Conservation (phyloP, 495 filamentous ascomycete species). For the Rostrohypoxylon terebratum region DNA sequence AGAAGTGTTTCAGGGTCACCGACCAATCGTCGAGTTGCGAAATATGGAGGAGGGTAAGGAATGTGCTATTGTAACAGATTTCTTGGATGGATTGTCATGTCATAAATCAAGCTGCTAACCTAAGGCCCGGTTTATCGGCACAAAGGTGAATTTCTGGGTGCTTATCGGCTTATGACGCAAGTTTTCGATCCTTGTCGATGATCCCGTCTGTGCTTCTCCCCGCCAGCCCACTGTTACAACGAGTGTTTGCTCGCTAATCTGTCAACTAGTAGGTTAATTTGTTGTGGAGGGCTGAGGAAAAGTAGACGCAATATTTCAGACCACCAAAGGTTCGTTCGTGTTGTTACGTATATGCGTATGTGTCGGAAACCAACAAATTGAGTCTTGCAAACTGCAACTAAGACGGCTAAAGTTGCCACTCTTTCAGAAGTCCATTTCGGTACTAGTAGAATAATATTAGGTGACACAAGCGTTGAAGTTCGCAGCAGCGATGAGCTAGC, state of each 20-base stretch:
- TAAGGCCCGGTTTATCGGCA: slow-evolving; percentile 9
- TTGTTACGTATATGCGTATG: background rate
- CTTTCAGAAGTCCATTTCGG: slow-evolving; percentile 11
- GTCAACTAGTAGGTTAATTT: slow-evolving; percentile 5
- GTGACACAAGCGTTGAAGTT: slow-evolving; percentile 6
- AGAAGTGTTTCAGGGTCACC: background rate
- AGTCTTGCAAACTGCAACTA: background rate
- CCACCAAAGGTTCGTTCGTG: slow-evolving; percentile 6
- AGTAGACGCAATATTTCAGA: background rate
- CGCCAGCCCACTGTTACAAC: slow-evolving; percentile 28
- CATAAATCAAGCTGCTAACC: background rate
- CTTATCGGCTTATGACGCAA: slow-evolving; percentile 42
- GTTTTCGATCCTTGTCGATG: slow-evolving; percentile 27
- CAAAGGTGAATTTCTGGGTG: slow-evolving; percentile 17
- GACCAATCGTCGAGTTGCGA: background rate
- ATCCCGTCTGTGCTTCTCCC: slow-evolving; percentile 37
- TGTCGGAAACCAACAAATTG: background rate
- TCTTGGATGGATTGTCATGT: background rate
- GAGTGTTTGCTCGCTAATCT: slow-evolving; percentile 32
- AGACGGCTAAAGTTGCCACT: background rate
- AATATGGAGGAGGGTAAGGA: background rate
- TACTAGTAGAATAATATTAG: background rate
- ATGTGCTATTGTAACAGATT: background rate
- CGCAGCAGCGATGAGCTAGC: slow-evolving; percentile 11
- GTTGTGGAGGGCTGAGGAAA: background rate